Evolutionary conservation across 169 alveolate species (phyloP).

Genomic region (Besnoitia besnoiti): DNA sequence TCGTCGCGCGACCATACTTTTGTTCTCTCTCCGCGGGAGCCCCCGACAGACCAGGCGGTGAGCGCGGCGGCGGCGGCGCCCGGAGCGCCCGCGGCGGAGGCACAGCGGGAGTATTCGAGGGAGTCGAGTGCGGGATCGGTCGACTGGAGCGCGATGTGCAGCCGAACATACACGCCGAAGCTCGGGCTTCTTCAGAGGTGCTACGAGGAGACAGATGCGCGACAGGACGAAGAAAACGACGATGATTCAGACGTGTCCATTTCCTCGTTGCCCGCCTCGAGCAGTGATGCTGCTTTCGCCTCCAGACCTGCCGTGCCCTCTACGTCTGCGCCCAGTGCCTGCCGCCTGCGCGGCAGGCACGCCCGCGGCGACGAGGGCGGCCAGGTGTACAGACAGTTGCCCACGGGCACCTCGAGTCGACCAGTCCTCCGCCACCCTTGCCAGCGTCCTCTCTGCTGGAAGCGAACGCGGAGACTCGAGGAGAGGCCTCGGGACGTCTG

Average conservation of each 20-base stretch:
- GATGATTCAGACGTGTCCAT: background rate
- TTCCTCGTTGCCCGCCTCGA: background rate
- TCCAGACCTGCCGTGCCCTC: background rate
- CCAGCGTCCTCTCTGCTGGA: background rate
- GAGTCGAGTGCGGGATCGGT: background rate
- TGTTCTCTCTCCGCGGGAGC: too few relatives aligned
- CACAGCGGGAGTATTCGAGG: background rate
- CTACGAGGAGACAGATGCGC: background rate
- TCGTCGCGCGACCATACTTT: background rate
- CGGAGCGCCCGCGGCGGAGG: too few relatives aligned
- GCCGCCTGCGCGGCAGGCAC: background rate
- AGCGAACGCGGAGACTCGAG: background rate
- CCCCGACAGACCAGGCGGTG: background rate
- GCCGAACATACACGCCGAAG: conserved; percentile 22
- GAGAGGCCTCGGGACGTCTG: background rate
- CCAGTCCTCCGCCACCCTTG: background rate
- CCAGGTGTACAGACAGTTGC: background rate
- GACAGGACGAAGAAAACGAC: background rate
- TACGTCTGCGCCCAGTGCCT: background rate
- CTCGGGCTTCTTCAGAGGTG: background rate
- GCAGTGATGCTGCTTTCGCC: too few relatives aligned
- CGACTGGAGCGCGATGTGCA: conserved; percentile 23
- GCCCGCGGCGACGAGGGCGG: background rate
- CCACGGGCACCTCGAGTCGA: background rate
- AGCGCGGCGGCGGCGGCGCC: background rate